Evolutionary conservation across 2,329 filamentous ascomycete species (phyloP), one percentile per base, ranked within the genome.

Genomic region (Diaporthe ilicicola): DNA sequence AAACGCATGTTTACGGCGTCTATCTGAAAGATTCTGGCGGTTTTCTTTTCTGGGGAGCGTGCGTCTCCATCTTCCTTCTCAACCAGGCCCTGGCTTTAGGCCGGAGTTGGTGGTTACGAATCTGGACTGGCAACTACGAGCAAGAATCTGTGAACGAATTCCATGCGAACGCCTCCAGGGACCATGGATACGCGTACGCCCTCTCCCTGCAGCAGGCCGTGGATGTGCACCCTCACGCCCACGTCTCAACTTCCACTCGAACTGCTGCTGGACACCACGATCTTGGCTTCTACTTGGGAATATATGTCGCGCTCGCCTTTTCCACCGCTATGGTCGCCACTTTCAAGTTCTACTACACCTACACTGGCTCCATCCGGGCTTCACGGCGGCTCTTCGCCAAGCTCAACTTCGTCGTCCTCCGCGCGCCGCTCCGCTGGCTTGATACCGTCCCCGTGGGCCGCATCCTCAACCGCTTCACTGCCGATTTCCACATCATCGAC

Each of bases 381-480:
- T 94, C 92, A n/a, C 85, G 89, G 48, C 82, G 82, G 54, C 84
- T 95, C 4, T 95, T 94, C 74, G 85, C 89, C 27, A 87, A 87
- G 65, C 87, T 94, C 73, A 89, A 91, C 53, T 90, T 88, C 74
- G 85, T 89, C 0, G 86, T 95, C 13, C 84, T 95, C 4, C 88
- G 91, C 22, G 90, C 93, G 7, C 93, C 92, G 1, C 84, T 95
- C n/a, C 85, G 92, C 72, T 94, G 92, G 92, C 85, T 95, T 46
- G 93, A 95, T 77, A 95, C 93, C 0, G 91, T 94, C 0, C 93
- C 93, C 0, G 84, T 94, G 1, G 93, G 93, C 2, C 88, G 93
- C 55, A 89, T 95, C 46, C 83, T 95, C 24, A 95, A 95, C 80
- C 87, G 93, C 2, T 94, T 95, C 78, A 94, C 92, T 0, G 85